phyloP scores from a whole-genome alignment of 768 basidiomycete species.

The Mycena filopes region DNA sequence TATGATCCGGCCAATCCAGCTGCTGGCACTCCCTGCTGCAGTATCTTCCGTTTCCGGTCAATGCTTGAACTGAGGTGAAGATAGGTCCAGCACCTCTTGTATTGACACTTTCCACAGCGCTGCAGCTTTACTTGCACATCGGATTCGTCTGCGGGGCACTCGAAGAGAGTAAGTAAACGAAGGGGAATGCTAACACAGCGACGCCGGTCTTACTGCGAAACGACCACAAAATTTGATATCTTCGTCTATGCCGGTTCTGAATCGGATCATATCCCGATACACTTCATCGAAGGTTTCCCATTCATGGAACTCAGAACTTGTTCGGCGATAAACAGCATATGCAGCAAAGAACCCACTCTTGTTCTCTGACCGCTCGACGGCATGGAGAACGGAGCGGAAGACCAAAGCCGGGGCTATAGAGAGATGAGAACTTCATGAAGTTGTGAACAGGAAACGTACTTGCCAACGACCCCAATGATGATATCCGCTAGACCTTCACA shows the following conservation, averaged over 20 bases:
- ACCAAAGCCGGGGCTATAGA: conserved; percentile 15
- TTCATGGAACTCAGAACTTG: conserved; percentile 11
- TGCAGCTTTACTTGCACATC: conserved; percentile 15
- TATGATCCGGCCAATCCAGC: conserved; percentile 21
- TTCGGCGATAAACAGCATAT: conserved; percentile 12
- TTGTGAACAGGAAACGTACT: not conserved
- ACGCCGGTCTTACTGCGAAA: not conserved
- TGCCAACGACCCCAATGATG: conserved; percentile 8
- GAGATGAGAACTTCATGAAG: not conserved
- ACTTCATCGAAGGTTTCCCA: conserved; percentile 23
- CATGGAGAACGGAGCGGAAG: conserved; percentile 29
- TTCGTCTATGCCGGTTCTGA: conserved; percentile 12
- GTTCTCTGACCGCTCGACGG: conserved; percentile 18
- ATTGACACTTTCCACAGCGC: conserved; percentile 22
- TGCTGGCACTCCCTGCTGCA: conserved; percentile 27
- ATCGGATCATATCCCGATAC: conserved; percentile 2
- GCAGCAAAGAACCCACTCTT: conserved; percentile 15
- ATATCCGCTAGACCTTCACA: conserved; percentile 15
- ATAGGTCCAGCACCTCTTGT: not conserved
- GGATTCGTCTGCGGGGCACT: conserved; percentile 13
- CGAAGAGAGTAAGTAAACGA: not conserved
- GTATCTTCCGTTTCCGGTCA: conserved; percentile 11
- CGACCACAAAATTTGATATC: conserved; percentile 5
- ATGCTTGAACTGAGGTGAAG: not conserved
- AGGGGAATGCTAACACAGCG: not conserved